Base-by-base conservation (phyloP, 805 yeast genomes). In the Candida sanyiensis region DNA sequence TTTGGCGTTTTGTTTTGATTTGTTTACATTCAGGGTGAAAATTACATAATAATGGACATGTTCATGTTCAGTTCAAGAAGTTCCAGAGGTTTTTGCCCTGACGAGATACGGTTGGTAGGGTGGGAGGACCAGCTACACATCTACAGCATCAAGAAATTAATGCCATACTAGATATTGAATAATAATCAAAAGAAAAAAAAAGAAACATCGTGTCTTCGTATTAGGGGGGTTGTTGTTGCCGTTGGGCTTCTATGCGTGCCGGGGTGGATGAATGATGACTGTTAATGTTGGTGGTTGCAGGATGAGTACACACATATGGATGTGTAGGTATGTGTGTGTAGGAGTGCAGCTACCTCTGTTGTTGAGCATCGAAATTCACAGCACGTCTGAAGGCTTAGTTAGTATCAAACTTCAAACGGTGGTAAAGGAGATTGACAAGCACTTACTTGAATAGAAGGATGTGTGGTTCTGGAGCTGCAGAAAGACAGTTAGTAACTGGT, bases 401-500 rank as follows among this genome's bases (percentile, higher is more conserved):
- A 33, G 36, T 33, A 17, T 6, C n/a, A 17, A 11, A 13, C 29
- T 6, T 21, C 10, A 18, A 21, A 10, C 6, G 19, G 19, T n/a
- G 16, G 16, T 9, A 27, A 26, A 20, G 25, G 9, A 18, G 9
- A 15, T 13, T n/a, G 19, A 24, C 8, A 33, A 12, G 3, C 13
- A 51, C 59, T 46, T 37, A 54, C 64, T 83, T 83, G 66, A 93
- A 93, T 44, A 93, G 69, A 45, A 93, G 67, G 44, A 93, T 93
- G 58, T 93, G 98, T 19, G 99, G 99, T 62, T 93, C 99, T 31
- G 99, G 99, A 1, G 97, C 84, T 57, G 32, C 16, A 15, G 39
- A 23, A 7, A 7, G 18, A n/a, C n/a, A n/a, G n/a, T n/a, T n/a
- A n/a, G n/a, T n/a, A n/a, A n/a, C n/a, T n/a, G n/a, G n/a, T n/a